A percentile compares a stretch with the other conserved stretches of the same genome.
phyloP scores from a whole-genome alignment of 169 alveolate species.

The Haemoproteus tartakovskyi region DNA sequence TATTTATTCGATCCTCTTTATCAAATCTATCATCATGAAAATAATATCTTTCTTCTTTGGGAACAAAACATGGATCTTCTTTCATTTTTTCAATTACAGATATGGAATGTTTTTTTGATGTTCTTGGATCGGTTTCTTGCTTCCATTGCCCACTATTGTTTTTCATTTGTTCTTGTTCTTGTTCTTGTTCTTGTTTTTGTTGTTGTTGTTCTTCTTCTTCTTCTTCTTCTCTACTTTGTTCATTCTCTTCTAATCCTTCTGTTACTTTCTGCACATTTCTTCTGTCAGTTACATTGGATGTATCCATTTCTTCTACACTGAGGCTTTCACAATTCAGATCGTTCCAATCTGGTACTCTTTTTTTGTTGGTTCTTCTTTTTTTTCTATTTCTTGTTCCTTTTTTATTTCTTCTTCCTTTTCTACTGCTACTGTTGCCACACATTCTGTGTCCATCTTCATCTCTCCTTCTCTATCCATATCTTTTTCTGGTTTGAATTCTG shows the following conservation, averaged over 20 bases:
- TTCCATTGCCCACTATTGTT: neutral
- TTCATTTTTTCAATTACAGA: conserved; percentile 54
- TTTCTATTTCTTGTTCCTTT: too few relatives aligned
- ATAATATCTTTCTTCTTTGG: conserved; percentile 46
- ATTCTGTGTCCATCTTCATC: too few relatives aligned
- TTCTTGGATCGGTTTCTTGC: neutral
- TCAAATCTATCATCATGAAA: conserved; percentile 61
- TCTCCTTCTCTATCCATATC: too few relatives aligned
- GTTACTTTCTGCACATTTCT: too few relatives aligned
- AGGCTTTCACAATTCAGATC: too few relatives aligned
- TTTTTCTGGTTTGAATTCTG: too few relatives aligned
- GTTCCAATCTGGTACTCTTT: too few relatives aligned
- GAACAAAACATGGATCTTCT: conserved; percentile 65
- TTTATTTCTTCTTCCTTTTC: neutral
- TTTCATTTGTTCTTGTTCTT: neutral
- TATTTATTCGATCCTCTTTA: conserved; percentile 4
- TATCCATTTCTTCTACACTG: too few relatives aligned
- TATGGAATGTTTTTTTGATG: neutral
- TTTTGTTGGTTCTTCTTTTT: too few relatives aligned
- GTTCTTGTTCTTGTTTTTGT: neutral
- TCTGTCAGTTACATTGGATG: too few relatives aligned
- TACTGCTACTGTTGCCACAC: conserved; percentile 29
- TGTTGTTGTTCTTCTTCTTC: conserved; percentile 22
- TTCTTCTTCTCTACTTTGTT: conserved; percentile 28
- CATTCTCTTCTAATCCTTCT: too few relatives aligned